Base-by-base conservation (phyloP, 441 rosid species). In the Breynia disticha region DNA sequence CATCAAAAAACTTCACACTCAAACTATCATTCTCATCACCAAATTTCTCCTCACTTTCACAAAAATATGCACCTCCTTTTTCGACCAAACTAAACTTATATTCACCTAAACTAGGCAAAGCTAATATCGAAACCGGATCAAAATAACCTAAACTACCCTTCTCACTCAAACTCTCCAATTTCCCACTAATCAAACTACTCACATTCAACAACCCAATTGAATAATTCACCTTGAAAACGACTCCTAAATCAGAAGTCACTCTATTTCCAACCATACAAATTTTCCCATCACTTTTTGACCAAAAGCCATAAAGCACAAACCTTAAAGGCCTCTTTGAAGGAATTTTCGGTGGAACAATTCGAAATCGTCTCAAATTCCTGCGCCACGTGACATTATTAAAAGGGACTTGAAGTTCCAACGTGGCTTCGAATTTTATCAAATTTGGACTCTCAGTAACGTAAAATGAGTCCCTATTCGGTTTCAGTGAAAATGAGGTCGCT, bases 211-310 rank as follows among this genome's bases (percentile, higher is more conserved):
- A 61, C 58, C 78, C 73, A n/a, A 42, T 64, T 0, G 95, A 79
- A 66, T 78, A 86, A 62, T 69, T 73, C 55, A 84, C 81, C 84
- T 81, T 60, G 42, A 91, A 67, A 66, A 76, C 83, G 60, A 59
- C 90, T 71, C 76, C 53, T 11, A 48, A 48, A 49, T n/a, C 58
- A 17, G 60, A 52, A 48, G 54, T 63, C 51, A 59, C 38, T n/a
- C 79, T 74, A 54, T 97, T 82, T 80, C 97, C 95, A 19, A 93
- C 83, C 95, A 86, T 73, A 74, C 98, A 93, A 28, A 88, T 77
- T 70, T 68, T 72, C 57, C 91, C 86, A 20, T 77, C 71, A 53
- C 79, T 64, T 65, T 78, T 72, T 3, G 87, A 79, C 97, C 87
- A 81, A 63, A 71, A 84, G 52, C 97, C 98, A 56, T 54, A 65